Conservation (phyloP, 202 grass and related monocot species). For the Carex arenaria region DNA sequence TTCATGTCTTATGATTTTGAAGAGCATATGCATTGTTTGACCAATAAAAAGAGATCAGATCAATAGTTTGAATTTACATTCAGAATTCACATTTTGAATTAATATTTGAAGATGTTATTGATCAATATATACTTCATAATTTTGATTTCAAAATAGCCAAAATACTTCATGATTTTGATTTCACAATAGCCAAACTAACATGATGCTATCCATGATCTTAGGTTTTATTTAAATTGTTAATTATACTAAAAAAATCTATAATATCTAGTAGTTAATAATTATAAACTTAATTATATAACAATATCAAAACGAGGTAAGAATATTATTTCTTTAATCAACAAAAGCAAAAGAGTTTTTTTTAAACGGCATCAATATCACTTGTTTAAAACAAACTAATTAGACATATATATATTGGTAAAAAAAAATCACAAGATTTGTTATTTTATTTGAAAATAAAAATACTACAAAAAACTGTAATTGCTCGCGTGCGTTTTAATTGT, state of each 20-base stretch:
- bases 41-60: not conserved
- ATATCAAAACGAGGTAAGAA: too few species aligned
- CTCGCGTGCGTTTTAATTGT: not conserved
- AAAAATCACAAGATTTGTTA: not conserved
- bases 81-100: not conserved
- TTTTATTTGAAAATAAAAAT: not conserved
- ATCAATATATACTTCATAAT: not conserved
- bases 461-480: not conserved
- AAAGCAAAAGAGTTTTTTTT: not conserved
- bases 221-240: too few species aligned
- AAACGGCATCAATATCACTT: not conserved
- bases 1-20: not conserved
- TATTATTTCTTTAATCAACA: not conserved
- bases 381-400: not conserved
- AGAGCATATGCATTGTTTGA: not conserved
- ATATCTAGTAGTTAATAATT: too few species aligned
- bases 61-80: not conserved
- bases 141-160: too few species aligned
- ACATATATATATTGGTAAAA: not conserved
- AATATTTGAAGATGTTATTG: not conserved
- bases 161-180: not conserved
- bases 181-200: too few species aligned
- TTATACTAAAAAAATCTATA: too few species aligned
- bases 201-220: too few species aligned
- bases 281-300: too few species aligned